Conservation (phyloP, 1,139 yeast species). For the Nakaseomyces sp. region DNA sequence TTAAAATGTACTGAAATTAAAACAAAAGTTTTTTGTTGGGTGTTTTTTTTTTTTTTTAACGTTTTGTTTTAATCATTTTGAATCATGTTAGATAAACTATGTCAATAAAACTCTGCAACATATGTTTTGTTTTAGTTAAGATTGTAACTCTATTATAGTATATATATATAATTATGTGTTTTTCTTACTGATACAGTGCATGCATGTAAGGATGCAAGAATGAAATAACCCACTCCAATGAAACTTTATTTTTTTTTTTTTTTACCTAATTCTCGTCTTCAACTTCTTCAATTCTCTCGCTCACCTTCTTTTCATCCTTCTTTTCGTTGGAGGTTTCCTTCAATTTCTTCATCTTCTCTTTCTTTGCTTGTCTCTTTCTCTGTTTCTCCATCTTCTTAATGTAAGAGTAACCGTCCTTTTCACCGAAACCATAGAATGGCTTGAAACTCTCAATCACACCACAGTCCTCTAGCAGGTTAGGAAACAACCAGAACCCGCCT, state of each 20-base stretch:
- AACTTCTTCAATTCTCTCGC: background rate
- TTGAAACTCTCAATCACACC: conserved; percentile 87
- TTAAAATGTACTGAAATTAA: background rate
- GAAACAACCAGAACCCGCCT: conserved; percentile 88
- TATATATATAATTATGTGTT: background rate
- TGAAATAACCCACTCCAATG: too few relatives aligned
- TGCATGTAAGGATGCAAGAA: background rate
- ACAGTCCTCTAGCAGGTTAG: conserved; percentile 91
- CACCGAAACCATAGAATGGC: conserved; percentile 86
- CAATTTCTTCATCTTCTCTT: conserved; percentile 9
- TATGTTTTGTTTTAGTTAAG: too few relatives aligned
- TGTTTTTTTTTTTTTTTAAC: too few relatives aligned
- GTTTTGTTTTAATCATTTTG: too few relatives aligned
- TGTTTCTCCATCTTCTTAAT: conserved; percentile 31
- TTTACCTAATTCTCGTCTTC: background rate
- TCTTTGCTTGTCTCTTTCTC: conserved; percentile 27
- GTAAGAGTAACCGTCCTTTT: conserved; percentile 31
- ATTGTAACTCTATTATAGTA: too few relatives aligned
- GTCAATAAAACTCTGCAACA: too few relatives aligned
- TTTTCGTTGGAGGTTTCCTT: background rate
- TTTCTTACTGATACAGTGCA: background rate
- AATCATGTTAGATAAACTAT: too few relatives aligned
- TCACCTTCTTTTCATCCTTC: background rate
- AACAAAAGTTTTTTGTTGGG: too few relatives aligned
- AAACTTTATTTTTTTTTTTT: too few relatives aligned